phyloP scores from a whole-genome alignment of 805 yeast genomes.

The Candida odintsovae region DNA sequence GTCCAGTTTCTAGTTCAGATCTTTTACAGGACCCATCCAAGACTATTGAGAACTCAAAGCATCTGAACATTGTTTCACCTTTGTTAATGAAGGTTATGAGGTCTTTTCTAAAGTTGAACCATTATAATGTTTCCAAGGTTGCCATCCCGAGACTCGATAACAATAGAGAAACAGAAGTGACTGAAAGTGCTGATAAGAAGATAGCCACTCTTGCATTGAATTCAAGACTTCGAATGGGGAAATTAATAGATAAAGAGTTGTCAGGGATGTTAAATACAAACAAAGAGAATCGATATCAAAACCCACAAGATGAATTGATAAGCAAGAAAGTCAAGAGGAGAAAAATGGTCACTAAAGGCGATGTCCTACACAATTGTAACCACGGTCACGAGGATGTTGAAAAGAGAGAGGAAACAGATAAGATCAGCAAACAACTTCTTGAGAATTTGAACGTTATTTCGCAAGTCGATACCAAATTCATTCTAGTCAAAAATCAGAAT shows the following conservation, averaged over 20 bases:
- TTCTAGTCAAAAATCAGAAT: slow-evolving; percentile 34
- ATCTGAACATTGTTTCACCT: slow-evolving; percentile 23
- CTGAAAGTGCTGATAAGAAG: background rate
- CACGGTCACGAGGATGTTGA: background rate
- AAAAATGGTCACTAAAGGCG: background rate
- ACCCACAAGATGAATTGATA: background rate
- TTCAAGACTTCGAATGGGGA: slow-evolving; percentile 2
- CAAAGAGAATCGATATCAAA: background rate
- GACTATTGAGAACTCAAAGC: slow-evolving; percentile 22
- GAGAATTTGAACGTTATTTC: slow-evolving; percentile 33
- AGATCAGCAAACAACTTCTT: slow-evolving; percentile 18
- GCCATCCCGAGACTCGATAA: background rate
- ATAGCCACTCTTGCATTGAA: background rate
- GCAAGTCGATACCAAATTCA: slow-evolving; percentile 63
- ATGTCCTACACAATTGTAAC: background rate
- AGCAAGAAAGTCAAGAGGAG: background rate
- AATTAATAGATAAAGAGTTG: background rate
- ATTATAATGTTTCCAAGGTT: slow-evolving; percentile 10
- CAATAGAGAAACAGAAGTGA: background rate
- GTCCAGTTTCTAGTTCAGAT: slow-evolving; percentile 28
- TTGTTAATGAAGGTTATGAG: slow-evolving; percentile 27
- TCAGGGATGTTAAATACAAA: slow-evolving; percentile 1
- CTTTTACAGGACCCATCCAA: slow-evolving; percentile 37
- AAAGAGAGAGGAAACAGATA: background rate
- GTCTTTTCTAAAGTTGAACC: slow-evolving; percentile 23